phyloP scores from a whole-genome alignment of 2,329 filamentous ascomycete species.

The Penicillium brevicompactum region DNA sequence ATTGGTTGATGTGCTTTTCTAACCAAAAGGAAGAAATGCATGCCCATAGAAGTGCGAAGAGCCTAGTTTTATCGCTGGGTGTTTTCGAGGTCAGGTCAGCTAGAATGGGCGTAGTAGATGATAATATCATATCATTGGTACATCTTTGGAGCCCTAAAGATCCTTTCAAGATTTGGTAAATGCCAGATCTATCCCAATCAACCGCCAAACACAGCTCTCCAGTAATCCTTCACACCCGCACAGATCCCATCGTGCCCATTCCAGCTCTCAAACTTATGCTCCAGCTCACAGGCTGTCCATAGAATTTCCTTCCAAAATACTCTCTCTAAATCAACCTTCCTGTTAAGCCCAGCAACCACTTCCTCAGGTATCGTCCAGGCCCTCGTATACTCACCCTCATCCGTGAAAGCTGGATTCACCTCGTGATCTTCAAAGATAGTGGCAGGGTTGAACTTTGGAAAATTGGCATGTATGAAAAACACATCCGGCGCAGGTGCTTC shows the following conservation, averaged over 20 bases:
- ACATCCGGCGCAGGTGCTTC: constrained; percentile 32
- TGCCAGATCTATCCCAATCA: background rate
- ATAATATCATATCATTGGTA: too few relatives aligned
- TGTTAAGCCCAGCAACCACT: constrained; percentile 32
- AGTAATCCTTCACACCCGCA: constrained; percentile 36
- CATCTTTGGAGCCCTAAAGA: too few relatives aligned
- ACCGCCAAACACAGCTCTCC: constrained; percentile 29
- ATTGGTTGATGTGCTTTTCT: too few relatives aligned
- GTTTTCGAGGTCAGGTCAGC: too few relatives aligned
- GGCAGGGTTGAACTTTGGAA: constrained; percentile 44
- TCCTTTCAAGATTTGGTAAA: too few relatives aligned
- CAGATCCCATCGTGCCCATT: constrained; percentile 33
- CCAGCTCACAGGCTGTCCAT: constrained; percentile 41
- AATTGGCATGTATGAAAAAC: constrained; percentile 46
- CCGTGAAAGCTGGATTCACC: constrained; percentile 31
- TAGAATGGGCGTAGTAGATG: too few relatives aligned
- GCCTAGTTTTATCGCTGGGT: too few relatives aligned
- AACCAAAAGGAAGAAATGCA: too few relatives aligned
- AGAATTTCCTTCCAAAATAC: constrained; percentile 43
- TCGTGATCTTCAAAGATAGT: constrained; percentile 35
- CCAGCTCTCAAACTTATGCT: constrained; percentile 37
- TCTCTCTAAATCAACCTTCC: constrained; percentile 35
- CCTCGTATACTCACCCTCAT: constrained; percentile 34
- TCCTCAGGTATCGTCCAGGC: constrained; percentile 36
- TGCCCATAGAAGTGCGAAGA: too few relatives aligned